These are phyloP conservation scores for Phalaenopsis hybrid DNA, from an alignment of 116 monocot species.

Conservation along the genomic window DNA sequence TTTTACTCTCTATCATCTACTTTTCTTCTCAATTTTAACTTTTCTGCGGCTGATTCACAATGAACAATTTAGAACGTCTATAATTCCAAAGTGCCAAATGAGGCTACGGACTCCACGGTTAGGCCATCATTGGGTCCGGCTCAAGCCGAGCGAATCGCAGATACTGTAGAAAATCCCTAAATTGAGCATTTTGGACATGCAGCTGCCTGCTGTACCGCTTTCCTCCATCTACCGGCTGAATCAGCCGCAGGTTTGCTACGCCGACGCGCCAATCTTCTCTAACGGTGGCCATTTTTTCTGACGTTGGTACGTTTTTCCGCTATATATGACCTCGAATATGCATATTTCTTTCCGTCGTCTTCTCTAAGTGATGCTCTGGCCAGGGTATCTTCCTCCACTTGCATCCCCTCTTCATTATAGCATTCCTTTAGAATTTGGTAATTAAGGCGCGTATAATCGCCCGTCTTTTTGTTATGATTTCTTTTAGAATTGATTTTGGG, in stretches of 20 bases:
- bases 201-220: too few relatives aligned
- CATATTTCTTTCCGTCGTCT: neutral
- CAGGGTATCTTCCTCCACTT: neutral
- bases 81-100: too few relatives aligned
- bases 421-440: neutral
- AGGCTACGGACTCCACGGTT: too few relatives aligned
- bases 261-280: neutral
- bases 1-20: too few relatives aligned
- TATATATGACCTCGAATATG: neutral
- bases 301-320: neutral
- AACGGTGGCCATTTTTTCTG: neutral
- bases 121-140: too few relatives aligned
- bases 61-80: too few relatives aligned
- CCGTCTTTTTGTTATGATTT: neutral
- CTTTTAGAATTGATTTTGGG: neutral
- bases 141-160: neutral
- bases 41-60: too few relatives aligned
- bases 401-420: neutral
- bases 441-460: neutral
- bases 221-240: neutral
- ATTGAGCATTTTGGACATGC: neutral
- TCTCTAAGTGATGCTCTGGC: neutral
- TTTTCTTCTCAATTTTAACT: too few relatives aligned
- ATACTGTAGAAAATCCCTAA: neutral
- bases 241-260: neutral